Evolutionary conservation across 2,329 filamentous ascomycete species (phyloP).

Genomic region (Biscogniauxia mediterranea): DNA sequence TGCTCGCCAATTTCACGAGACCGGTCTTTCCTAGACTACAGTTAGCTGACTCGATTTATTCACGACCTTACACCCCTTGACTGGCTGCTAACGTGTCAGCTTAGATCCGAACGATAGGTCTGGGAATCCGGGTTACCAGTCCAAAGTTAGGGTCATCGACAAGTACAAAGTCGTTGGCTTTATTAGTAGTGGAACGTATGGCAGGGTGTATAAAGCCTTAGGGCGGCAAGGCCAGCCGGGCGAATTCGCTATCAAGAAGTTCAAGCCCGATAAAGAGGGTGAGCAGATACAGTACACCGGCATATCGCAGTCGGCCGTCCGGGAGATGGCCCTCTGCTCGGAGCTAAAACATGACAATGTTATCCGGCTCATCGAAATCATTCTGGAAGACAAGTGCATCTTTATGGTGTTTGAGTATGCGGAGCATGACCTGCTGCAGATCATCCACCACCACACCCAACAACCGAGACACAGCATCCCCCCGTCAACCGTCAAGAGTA

Average conservation of each 20-base stretch:
- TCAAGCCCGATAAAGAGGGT: slow-evolving; percentile 98
- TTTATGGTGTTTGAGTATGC: slow-evolving; percentile 99
- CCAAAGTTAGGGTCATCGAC: slow-evolving; percentile 86
- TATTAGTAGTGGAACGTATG: slow-evolving; percentile 97
- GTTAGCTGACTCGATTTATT: not conserved
- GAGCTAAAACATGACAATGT: slow-evolving; percentile 88
- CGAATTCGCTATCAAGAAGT: slow-evolving; percentile 99
- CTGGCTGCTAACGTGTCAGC: slow-evolving; percentile 36
- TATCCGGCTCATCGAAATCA: slow-evolving; percentile 89
- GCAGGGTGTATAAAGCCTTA: slow-evolving; percentile 93
- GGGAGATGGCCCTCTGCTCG: slow-evolving; percentile 95
- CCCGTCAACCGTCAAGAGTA: slow-evolving; percentile 83
- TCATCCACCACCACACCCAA: slow-evolving; percentile 96
- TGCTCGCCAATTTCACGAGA: slow-evolving; percentile 9
- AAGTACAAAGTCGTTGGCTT: slow-evolving; percentile 96
- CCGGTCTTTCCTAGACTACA: slow-evolving; percentile 20
- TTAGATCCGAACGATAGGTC: slow-evolving; percentile 55
- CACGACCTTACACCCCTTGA: not conserved
- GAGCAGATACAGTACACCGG: slow-evolving; percentile 93
- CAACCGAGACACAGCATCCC: slow-evolving; percentile 86
- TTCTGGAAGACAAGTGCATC: slow-evolving; percentile 97
- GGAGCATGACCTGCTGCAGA: slow-evolving; percentile 94
- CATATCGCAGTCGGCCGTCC: slow-evolving; percentile 93
- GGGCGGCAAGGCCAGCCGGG: slow-evolving; percentile 70
- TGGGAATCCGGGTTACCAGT: slow-evolving; percentile 50